Evolutionary conservation across 257 asterid species (phyloP).

Genomic region (Penstemon davidsonii): DNA sequence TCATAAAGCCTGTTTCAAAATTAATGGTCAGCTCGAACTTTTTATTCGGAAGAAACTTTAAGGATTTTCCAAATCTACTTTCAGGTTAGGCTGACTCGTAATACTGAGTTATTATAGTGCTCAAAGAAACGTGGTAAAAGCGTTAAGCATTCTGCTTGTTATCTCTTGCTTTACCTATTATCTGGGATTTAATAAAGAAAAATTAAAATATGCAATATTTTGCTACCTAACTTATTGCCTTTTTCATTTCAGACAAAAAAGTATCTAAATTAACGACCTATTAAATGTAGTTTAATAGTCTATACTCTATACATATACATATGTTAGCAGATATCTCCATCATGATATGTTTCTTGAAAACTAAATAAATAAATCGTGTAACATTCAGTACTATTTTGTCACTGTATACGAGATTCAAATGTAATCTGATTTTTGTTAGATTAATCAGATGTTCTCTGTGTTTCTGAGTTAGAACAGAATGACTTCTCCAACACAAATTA

Average conservation of each 20-base stretch:
- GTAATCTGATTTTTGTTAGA: background rate
- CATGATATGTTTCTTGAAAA: background rate
- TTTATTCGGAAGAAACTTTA: background rate
- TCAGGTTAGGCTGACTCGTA: background rate
- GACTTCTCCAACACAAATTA: background rate
- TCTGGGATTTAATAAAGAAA: background rate
- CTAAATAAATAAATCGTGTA: background rate
- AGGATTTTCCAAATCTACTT: background rate
- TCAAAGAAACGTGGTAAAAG: background rate
- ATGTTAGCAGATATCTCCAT: background rate
- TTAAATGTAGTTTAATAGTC: background rate
- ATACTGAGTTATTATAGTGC: background rate
- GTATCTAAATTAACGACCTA: background rate
- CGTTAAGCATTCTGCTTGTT: background rate
- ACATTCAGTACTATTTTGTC: background rate
- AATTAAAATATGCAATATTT: background rate
- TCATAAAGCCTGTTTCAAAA: background rate
- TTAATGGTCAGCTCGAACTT: background rate
- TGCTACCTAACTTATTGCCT: background rate
- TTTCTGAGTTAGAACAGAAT: background rate
- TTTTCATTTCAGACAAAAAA: background rate
- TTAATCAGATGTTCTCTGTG: background rate
- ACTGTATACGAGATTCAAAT: background rate
- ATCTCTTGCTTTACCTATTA: background rate
- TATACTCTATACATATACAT: background rate